Evolutionary conservation across 1,284 basidiomycete genomes (phyloP).

Genomic region (Cystobasidium sp.): DNA sequence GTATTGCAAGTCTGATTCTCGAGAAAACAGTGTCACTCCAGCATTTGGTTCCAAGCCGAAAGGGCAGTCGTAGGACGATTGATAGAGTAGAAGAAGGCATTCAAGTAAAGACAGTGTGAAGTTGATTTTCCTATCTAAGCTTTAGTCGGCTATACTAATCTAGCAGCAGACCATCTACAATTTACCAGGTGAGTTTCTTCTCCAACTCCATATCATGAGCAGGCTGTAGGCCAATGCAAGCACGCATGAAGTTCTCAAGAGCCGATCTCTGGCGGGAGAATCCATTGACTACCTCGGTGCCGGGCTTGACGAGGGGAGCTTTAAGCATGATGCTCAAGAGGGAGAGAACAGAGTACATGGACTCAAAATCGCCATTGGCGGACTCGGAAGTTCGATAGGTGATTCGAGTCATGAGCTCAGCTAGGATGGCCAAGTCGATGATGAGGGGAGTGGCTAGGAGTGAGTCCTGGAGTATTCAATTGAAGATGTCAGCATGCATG

Average conservation of each 20-base stretch:
- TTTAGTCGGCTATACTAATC: background rate
- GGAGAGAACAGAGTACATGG: constrained; percentile 84
- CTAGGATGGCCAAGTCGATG: constrained; percentile 88
- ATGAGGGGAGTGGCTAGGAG: constrained; percentile 94
- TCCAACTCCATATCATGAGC: constrained; percentile 67
- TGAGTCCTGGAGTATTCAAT: constrained; percentile 68
- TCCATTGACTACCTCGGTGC: constrained; percentile 91
- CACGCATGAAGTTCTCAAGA: constrained; percentile 83
- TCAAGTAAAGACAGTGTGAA: background rate
- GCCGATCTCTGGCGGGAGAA: constrained; percentile 92
- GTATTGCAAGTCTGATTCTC: no score
- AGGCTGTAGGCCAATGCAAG: constrained; percentile 84
- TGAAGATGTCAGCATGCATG: constrained; percentile 55
- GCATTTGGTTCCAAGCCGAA: no score
- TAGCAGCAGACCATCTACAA: background rate
- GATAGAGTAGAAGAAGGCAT: no score
- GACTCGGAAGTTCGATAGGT: constrained; percentile 67
- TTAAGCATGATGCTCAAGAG: constrained; percentile 82
- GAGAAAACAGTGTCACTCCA: no score
- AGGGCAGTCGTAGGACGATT: no score
- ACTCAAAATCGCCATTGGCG: constrained; percentile 66
- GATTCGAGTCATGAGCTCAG: constrained; percentile 92
- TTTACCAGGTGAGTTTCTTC: constrained; percentile 45
- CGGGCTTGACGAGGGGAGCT: constrained; percentile 95
- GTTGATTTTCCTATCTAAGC: background rate